Percentiles rank a stretch among this genome's conserved stretches.
phyloP scores from a whole-genome alignment of 257 asterid species.

The Penstemon newberryi region DNA sequence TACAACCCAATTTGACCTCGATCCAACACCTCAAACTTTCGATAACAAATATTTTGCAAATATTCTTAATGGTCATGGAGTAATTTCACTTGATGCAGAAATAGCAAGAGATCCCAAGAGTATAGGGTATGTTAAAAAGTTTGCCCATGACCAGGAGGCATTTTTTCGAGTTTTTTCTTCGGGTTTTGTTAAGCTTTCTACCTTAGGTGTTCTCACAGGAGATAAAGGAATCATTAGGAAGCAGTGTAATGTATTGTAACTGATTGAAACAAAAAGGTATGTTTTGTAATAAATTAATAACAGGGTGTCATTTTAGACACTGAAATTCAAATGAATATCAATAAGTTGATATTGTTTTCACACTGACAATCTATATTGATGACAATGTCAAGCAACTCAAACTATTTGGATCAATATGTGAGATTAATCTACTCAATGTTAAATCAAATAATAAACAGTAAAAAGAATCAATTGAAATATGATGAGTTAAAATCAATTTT shows the following conservation, averaged over 20 bases:
- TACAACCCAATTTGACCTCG: constrained; percentile 22
- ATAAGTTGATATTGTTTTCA: too few relatives aligned
- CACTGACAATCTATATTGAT: too few relatives aligned
- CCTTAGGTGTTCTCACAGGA: constrained; percentile 1
- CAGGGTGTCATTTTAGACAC: too few relatives aligned
- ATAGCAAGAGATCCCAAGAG: constrained; percentile 35
- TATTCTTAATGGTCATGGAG: constrained; percentile 32
- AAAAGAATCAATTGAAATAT: too few relatives aligned
- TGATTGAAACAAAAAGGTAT: too few relatives aligned
- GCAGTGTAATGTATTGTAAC: not conserved
- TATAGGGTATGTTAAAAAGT: constrained; percentile 24
- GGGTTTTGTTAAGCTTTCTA: not conserved
- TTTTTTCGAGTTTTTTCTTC: constrained; percentile 5
- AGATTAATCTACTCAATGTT: too few relatives aligned
- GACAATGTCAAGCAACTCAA: too few relatives aligned
- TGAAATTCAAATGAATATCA: too few relatives aligned
- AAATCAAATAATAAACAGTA: too few relatives aligned
- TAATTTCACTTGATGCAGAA: constrained; percentile 36
- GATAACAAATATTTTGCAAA: constrained; percentile 37
- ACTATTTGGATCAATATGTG: too few relatives aligned
- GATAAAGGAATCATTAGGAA: not conserved
- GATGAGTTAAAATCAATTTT: too few relatives aligned
- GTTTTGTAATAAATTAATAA: too few relatives aligned
- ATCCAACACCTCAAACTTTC: constrained; percentile 31
- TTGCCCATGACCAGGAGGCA: constrained; percentile 19